phyloP scores from a whole-genome alignment of 179 eudicot genomes.

The Spinacia oleracea region DNA sequence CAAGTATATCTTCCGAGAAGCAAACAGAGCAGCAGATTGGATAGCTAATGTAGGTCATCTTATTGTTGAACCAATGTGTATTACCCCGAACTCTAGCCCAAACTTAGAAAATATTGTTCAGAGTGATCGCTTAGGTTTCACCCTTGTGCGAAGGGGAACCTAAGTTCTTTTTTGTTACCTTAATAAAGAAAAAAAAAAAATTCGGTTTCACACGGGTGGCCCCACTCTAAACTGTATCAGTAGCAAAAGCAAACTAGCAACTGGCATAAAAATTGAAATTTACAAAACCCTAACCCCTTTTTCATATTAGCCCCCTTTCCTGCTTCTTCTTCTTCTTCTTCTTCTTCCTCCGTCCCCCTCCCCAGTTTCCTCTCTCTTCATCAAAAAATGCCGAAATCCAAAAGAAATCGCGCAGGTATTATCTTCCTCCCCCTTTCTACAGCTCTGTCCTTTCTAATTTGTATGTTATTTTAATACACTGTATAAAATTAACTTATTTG shows the following conservation, averaged over 20 bases:
- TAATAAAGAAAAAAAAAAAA: too few species aligned
- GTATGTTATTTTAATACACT: too few species aligned
- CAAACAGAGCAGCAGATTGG: too few species aligned
- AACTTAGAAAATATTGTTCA: too few species aligned
- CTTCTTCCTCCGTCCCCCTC: neutral
- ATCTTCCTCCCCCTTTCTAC: neutral
- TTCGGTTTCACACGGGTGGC: too few species aligned
- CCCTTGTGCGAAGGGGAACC: too few species aligned
- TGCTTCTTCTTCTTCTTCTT: neutral
- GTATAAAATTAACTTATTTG: neutral
- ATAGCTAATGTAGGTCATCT: too few species aligned
- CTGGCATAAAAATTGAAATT: neutral
- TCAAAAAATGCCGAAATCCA: conserved; percentile 39
- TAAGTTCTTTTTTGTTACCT: too few species aligned
- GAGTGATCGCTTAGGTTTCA: too few species aligned
- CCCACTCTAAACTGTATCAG: neutral
- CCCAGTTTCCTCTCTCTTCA: neutral
- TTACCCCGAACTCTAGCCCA: too few species aligned
- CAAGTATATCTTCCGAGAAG: too few species aligned
- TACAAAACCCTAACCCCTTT: conserved; percentile 16
- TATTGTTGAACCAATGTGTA: too few species aligned
- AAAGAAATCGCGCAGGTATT: conserved; percentile 40
- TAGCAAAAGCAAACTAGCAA: neutral
- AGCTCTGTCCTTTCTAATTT: neutral
- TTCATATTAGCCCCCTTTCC: neutral